phyloP scores from a whole-genome alignment of 2,329 filamentous ascomycete species.

The Alternaria gansuensis region DNA sequence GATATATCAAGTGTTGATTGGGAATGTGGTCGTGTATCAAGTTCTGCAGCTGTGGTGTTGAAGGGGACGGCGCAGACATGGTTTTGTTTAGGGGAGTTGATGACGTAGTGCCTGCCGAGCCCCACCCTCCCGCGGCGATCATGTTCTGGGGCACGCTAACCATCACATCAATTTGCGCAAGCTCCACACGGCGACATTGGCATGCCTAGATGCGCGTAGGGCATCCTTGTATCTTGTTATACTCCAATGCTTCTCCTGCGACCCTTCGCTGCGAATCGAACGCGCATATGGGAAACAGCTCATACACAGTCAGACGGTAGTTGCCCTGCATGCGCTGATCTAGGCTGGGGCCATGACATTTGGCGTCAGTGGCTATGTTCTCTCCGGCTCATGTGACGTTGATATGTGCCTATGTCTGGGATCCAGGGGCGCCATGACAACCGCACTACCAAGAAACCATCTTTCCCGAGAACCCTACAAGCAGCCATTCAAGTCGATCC shows the following conservation, averaged over 20 bases:
- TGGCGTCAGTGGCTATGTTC: slow-evolving; percentile 25
- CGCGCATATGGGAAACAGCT: background rate
- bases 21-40: background rate
- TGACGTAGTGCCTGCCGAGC: slow-evolving; percentile 30
- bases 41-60: slow-evolving; percentile 21
- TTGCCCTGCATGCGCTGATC: slow-evolving; percentile 7
- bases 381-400: slow-evolving; percentile 26
- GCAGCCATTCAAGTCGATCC: background rate
- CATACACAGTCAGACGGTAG: background rate
- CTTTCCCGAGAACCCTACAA: background rate
- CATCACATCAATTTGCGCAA: slow-evolving; percentile 21
- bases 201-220: slow-evolving; percentile 2
- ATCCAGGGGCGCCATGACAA: slow-evolving; percentile 19
- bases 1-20: background rate
- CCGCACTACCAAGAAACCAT: slow-evolving; percentile 17
- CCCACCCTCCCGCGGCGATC: slow-evolving; percentile 20
- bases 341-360: slow-evolving; percentile 9
- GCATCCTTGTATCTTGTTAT: slow-evolving; percentile 3
- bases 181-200: slow-evolving; percentile 23
- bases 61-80: slow-evolving; percentile 16
- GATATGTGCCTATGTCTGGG: slow-evolving; percentile 10
- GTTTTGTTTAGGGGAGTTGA: slow-evolving; percentile 37
- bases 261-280: background rate
- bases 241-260: background rate
- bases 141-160: slow-evolving; percentile 21